Evolutionary conservation across 441 rosid species (phyloP).

Genomic region (Brassica hybrid): DNA sequence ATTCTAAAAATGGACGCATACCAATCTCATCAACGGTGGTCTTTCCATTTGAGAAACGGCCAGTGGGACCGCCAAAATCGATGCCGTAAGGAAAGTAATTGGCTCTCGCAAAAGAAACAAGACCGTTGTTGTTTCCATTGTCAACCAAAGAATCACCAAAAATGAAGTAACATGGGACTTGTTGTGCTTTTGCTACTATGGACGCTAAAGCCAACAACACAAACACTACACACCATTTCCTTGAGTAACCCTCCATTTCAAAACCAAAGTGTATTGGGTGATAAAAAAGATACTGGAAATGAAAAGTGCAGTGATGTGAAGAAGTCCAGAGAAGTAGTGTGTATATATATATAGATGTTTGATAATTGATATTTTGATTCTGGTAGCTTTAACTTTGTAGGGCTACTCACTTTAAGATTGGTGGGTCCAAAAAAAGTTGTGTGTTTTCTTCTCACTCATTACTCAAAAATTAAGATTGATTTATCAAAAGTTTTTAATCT

Average conservation of each 20-base stretch:
- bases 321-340: slow-evolving; percentile 24
- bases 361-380: slow-evolving; percentile 25
- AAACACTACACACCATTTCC: slow-evolving; percentile 41
- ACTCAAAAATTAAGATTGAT: slow-evolving; percentile 15
- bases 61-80: slow-evolving; percentile 10
- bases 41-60: neutral
- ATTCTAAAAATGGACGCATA: slow-evolving; percentile 21
- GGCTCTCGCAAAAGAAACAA: slow-evolving; percentile 24
- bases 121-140: slow-evolving; percentile 68
- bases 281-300: slow-evolving; percentile 10
- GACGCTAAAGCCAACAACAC: slow-evolving; percentile 27
- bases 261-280: neutral
- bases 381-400: slow-evolving; percentile 22
- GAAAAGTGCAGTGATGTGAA: slow-evolving; percentile 32
- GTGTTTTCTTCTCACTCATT: neutral
- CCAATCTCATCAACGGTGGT: slow-evolving; percentile 28
- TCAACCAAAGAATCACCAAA: slow-evolving; percentile 77
- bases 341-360: slow-evolving; percentile 28
- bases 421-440: slow-evolving; percentile 30
- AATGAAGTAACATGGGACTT: slow-evolving; percentile 67
- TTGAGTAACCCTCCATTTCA: slow-evolving; percentile 46
- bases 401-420: slow-evolving; percentile 33
- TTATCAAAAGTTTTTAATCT: slow-evolving; percentile 10
- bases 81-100: slow-evolving; percentile 7
- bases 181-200: slow-evolving; percentile 43